Conservation (phyloP, 768 basidiomycete species). For the Rhizopogon vinicolor region DNA sequence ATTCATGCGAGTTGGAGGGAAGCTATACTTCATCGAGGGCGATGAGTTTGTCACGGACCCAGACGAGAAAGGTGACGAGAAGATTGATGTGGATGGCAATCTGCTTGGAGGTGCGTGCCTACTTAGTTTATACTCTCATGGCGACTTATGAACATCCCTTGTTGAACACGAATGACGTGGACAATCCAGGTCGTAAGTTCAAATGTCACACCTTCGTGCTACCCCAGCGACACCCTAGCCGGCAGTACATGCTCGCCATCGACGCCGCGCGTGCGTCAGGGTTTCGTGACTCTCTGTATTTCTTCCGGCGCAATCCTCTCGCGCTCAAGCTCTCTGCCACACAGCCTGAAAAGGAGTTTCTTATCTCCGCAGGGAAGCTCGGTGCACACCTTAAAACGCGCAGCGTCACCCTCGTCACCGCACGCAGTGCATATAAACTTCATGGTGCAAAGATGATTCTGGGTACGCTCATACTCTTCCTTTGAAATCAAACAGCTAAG, state of each 20-base stretch:
- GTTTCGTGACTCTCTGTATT: slow-evolving; percentile 96
- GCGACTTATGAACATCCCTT: neutral
- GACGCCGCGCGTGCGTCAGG: slow-evolving; percentile 96
- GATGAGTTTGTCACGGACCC: slow-evolving; percentile 86
- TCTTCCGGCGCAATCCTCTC: slow-evolving; percentile 88
- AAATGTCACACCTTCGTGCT: slow-evolving; percentile 88
- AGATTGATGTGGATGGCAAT: slow-evolving; percentile 84
- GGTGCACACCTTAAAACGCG: slow-evolving; percentile 85
- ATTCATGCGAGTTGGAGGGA: slow-evolving; percentile 69
- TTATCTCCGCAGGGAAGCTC: slow-evolving; percentile 85
- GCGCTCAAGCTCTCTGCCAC: slow-evolving; percentile 90
- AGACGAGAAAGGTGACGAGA: slow-evolving; percentile 84
- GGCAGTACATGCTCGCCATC: slow-evolving; percentile 93
- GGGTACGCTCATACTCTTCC: slow-evolving; percentile 42
- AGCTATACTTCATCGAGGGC: slow-evolving; percentile 73
- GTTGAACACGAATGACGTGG: neutral
- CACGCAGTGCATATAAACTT: slow-evolving; percentile 89
- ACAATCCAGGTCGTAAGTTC: slow-evolving; percentile 68
- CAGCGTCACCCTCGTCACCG: slow-evolving; percentile 91
- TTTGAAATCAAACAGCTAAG: neutral
- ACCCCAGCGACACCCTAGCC: slow-evolving; percentile 77
- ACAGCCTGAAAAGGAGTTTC: slow-evolving; percentile 86
- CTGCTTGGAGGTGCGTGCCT: slow-evolving; percentile 69
- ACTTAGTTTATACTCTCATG: too few relatives aligned
- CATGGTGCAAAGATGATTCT: slow-evolving; percentile 90